These are phyloP conservation scores for Xerocomus nothofagi DNA, from an alignment of 1,284 basidiomycete genomes.

Conservation along the genomic window DNA sequence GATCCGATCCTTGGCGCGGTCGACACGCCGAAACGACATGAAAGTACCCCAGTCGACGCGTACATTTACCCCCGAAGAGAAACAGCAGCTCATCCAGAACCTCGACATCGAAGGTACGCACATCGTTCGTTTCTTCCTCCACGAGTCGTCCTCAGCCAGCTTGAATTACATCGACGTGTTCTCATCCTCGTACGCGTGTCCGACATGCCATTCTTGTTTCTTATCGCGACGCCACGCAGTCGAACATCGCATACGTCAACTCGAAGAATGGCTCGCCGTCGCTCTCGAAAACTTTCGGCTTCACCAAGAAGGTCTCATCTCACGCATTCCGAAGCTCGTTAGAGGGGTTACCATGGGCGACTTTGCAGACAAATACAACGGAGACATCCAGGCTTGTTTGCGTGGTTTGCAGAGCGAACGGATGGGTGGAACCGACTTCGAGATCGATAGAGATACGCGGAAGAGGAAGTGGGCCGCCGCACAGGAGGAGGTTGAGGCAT, in stretches of 20 bases:
- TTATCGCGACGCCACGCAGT: conserved; percentile 42
- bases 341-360: conserved; percentile 70
- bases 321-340: conserved; percentile 72
- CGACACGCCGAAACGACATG: neutral
- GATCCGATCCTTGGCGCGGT: neutral
- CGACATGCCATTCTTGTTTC: neutral
- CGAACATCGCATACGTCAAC: conserved; percentile 64
- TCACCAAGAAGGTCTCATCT: conserved; percentile 71
- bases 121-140: conserved; percentile 7
- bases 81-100: conserved; percentile 70
- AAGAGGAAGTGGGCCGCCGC: conserved; percentile 74
- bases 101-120: conserved; percentile 72
- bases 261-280: conserved; percentile 70
- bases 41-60: conserved; percentile 23
- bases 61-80: conserved; percentile 59
- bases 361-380: conserved; percentile 74
- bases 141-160: neutral
- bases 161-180: neutral
- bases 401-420: conserved; percentile 62
- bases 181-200: neutral
- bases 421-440: conserved; percentile 49
- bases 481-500: conserved; percentile 52
- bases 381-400: conserved; percentile 66
- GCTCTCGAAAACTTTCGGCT: conserved; percentile 66
- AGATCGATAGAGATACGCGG: conserved; percentile 63